These are phyloP conservation scores for Martensiomyces pterosporus DNA, from an alignment of 192 early-diverging fungal species.

Conservation along the genomic window DNA sequence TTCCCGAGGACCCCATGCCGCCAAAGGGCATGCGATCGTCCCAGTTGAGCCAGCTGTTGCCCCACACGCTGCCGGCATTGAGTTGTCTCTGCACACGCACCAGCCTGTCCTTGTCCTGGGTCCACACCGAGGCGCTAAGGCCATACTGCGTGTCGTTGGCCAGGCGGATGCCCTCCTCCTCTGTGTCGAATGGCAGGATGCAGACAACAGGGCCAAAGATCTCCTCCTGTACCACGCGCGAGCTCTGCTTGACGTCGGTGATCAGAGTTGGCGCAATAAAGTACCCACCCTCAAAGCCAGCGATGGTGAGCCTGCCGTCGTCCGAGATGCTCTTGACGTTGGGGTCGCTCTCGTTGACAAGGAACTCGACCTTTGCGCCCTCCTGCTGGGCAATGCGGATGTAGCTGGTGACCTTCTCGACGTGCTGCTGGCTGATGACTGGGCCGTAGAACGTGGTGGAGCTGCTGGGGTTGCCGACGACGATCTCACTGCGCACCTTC, in stretches of 20 bases:
- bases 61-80: slow-evolving; percentile 70
- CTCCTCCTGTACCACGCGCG: slow-evolving; percentile 65
- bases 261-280: slow-evolving; percentile 79
- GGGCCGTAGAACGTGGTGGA: slow-evolving; percentile 64
- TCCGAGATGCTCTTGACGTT: slow-evolving; percentile 32
- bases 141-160: slow-evolving; percentile 75
- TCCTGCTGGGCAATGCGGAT: slow-evolving; percentile 58
- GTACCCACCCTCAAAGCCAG: slow-evolving; percentile 62
- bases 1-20: slow-evolving; percentile 55
- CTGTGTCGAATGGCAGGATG: slow-evolving; percentile 66
- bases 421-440: slow-evolving; percentile 64
- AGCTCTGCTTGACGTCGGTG: slow-evolving; percentile 47
- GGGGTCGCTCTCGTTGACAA: slow-evolving; percentile 21
- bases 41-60: slow-evolving; percentile 72
- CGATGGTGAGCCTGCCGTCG: slow-evolving; percentile 33
- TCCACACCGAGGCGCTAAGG: slow-evolving; percentile 72
- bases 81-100: slow-evolving; percentile 58
- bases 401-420: slow-evolving; percentile 68
- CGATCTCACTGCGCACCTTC: slow-evolving; percentile 43
- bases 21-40: slow-evolving; percentile 79
- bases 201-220: slow-evolving; percentile 86
- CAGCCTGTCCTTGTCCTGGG: slow-evolving; percentile 56
- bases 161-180: slow-evolving; percentile 66
- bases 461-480: slow-evolving; percentile 68
- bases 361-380: slow-evolving; percentile 57